Evolutionary conservation across 768 basidiomycete genomes (phyloP), one percentile per base, ranked within the genome.

Genomic region (Coprinopsis sp.): DNA sequence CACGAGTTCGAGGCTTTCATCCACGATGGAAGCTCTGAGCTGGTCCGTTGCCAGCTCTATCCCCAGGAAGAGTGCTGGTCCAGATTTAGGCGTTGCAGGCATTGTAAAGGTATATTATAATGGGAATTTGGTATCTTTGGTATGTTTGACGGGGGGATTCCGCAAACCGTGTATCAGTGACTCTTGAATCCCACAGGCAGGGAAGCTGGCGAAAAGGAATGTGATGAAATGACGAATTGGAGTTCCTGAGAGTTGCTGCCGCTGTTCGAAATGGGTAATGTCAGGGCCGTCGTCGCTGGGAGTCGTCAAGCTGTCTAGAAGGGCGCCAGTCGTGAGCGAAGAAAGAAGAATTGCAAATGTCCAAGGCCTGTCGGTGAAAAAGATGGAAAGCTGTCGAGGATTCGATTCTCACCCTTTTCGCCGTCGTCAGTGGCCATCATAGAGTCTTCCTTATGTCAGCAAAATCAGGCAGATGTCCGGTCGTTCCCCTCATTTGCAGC

Each of bases 21-120:
- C 90, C 50, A 93, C 81, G 54, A 93, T 77, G 40, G 86, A 82
- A 34, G 87, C 90, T 39, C 87, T 79, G 34, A 91, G 68, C 65
- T 90, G 85, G 72, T 91, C 90, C 28, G 83, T 83, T 3, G 86
- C 83, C 44, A 92, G 77, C 70, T 91, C 89, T 61, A 93, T 76
- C 49, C 90, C 91, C 33, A 93, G 80, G 67, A 91, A 92, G 55
- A 87, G 76, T 44, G 69, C 64, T 37, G 71, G 69, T 48, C 69
- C 69, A 16, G 67, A 62, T 64, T 76, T 74, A 31, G 69, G 63
- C 55, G 62, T 53, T 47, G 67, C 65, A 51, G 72, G 71, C 73
- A 76, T 60, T 27, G 45, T 60, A 59, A 37, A 52, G 59, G 61
- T 62, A 65, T 64, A 64, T 61, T 59, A 61, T n/a, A 53, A 49